Evolutionary conservation across 2,329 filamentous ascomycete genomes (phyloP).

Genomic region (Emergomyces pasteurianus): DNA sequence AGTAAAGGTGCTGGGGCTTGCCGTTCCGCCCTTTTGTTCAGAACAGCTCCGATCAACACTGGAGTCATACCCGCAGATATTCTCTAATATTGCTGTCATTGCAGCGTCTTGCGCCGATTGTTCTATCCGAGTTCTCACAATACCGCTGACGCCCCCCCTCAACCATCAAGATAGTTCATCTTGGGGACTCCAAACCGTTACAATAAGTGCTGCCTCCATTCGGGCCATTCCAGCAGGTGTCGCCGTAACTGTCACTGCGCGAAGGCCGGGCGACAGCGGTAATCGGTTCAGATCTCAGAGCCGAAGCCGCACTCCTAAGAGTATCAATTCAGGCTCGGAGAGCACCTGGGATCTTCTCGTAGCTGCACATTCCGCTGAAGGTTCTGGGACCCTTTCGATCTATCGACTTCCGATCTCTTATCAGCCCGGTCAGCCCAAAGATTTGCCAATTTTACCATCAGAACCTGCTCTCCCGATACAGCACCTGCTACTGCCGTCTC

Average conservation of each 20-base stretch:
- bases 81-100: slow-evolving; percentile 41
- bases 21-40: slow-evolving; percentile 36
- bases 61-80: slow-evolving; percentile 35
- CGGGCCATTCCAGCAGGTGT: slow-evolving; percentile 41
- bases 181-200: slow-evolving; percentile 37
- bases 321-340: slow-evolving; percentile 2
- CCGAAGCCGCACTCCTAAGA: slow-evolving; percentile 13
- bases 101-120: slow-evolving; percentile 45
- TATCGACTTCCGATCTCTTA: slow-evolving; percentile 31
- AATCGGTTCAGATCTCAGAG: slow-evolving; percentile 21
- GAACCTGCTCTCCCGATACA: slow-evolving; percentile 34
- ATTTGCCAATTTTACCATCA: slow-evolving; percentile 18
- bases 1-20: slow-evolving; percentile 41
- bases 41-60: slow-evolving; percentile 26
- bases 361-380: slow-evolving; percentile 35
- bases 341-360: slow-evolving; percentile 34
- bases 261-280: slow-evolving; percentile 21
- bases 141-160: slow-evolving; percentile 43
- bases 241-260: slow-evolving; percentile 42
- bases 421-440: slow-evolving; percentile 10
- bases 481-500: slow-evolving; percentile 37
- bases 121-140: slow-evolving; percentile 42
- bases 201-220: slow-evolving; percentile 34
- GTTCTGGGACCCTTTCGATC: slow-evolving; percentile 33
- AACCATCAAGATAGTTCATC: slow-evolving; percentile 23